Evolutionary conservation across 164 flowering plant genomes (phyloP), one percentile per base, ranked within the genome.

Genomic region (Amborella trichopoda): DNA sequence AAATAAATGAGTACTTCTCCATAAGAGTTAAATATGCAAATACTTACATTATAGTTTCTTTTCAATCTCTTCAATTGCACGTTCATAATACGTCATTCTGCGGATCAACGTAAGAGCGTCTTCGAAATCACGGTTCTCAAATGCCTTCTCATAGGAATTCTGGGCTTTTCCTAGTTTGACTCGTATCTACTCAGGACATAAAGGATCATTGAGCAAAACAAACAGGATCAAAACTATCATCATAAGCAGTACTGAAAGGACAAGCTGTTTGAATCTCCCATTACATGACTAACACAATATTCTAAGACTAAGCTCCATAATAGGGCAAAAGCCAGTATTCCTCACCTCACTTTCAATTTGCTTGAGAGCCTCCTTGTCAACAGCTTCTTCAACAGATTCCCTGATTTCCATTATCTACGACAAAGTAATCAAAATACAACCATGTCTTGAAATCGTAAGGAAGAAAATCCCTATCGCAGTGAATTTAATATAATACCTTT

Each of bases 361-460:
- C 24, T 69, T 70, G 50, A 89, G 62, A 25, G 68, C 58, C 59
- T 72, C 66, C 18, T 72, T 46, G 48, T 70, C 75, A 19, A 53
- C 40, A 37, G 94, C 94, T 56, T 85, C 97, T 46, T 78, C 95
- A 42, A 85, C 88, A 54, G 81, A 84, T 72, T 85, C 95, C 65
- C 95, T 76, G 43, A 89, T 68, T 64, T 89, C 95, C 83, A 89
- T 55, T 19, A 85, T 73, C 97, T 85, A 71, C 59, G 59, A 28
- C 24, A 52, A 17, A 27, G 32, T 19, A 17, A 36, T 18, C 5
- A 33, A 26, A 21, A 19, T 41, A 3, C 33, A 1, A 22, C n/a
- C n/a, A n/a, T n/a, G n/a, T n/a, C n/a, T n/a, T n/a, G n/a, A n/a
- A n/a, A n/a, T n/a, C n/a, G n/a, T n/a, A n/a, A n/a, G n/a, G n/a